These are phyloP conservation scores for Solanum hybrid DNA, from an alignment of 305 asterid genomes.

Conservation along the genomic window DNA sequence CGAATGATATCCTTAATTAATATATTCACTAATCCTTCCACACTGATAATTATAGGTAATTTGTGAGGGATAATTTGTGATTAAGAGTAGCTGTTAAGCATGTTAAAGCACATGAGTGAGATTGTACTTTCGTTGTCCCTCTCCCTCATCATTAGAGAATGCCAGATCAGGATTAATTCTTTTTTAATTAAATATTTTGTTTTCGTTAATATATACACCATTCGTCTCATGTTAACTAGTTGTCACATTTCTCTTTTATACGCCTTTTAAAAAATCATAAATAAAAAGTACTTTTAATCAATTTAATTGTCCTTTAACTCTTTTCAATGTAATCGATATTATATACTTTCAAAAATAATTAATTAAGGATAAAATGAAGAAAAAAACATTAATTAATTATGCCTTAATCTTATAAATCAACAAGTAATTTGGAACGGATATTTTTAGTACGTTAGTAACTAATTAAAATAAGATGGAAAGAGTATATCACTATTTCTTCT, in stretches of 20 bases:
- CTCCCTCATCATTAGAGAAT: neutral
- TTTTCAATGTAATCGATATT: neutral
- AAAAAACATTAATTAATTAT: neutral
- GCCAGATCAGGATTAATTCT: neutral
- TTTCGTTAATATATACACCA: neutral
- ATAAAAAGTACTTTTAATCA: too few relatives aligned
- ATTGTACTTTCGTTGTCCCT: neutral
- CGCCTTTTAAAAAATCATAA: too few relatives aligned
- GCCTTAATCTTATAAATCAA: neutral
- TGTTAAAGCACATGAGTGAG: conserved; percentile 7
- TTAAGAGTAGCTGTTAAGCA: conserved; percentile 3
- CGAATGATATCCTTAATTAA: neutral
- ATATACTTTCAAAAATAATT: neutral
- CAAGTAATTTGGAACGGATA: neutral
- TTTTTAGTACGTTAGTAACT: neutral
- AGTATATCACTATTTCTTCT: neutral
- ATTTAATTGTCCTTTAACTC: too few relatives aligned
- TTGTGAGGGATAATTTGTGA: neutral
- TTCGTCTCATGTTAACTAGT: too few relatives aligned
- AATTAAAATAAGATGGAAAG: neutral
- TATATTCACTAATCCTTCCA: neutral
- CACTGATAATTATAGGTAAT: neutral
- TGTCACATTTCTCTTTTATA: neutral
- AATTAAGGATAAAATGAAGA: neutral
- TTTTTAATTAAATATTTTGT: neutral